Evolutionary conservation across 345 rosid species (phyloP).

Genomic region (Aegle marmelos): DNA sequence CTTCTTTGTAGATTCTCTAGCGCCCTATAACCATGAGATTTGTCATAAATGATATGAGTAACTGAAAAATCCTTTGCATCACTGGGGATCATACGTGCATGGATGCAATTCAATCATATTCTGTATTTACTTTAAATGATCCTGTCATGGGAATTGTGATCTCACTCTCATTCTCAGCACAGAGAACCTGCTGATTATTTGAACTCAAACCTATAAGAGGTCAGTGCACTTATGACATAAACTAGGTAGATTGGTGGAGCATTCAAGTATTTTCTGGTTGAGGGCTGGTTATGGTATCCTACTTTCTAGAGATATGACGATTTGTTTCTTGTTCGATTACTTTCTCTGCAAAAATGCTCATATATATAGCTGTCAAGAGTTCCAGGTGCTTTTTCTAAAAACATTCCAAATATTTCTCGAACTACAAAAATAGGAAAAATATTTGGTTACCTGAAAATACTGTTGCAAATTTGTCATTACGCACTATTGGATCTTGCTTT

Average conservation of each 20-base stretch:
- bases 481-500: neutral
- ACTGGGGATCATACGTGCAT: neutral
- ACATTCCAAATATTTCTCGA: neutral
- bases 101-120: neutral
- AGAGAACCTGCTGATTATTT: neutral
- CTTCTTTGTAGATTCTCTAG: neutral
- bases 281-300: too few relatives aligned
- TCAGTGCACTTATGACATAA: too few relatives aligned
- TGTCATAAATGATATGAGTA: neutral
- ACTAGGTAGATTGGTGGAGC: too few relatives aligned
- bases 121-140: neutral
- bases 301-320: too few relatives aligned
- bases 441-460: neutral
- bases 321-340: neutral
- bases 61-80: neutral
- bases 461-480: neutral
- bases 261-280: too few relatives aligned
- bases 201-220: neutral
- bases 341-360: neutral
- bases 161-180: neutral
- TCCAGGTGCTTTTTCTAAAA: neutral
- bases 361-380: neutral
- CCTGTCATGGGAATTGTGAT: neutral
- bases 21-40: neutral
- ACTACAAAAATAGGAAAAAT: neutral